A percentile compares a stretch with the other conserved stretches of the same genome.
Conservation (phyloP, 2,329 filamentous ascomycete species). For the Nakataea oryzae region DNA sequence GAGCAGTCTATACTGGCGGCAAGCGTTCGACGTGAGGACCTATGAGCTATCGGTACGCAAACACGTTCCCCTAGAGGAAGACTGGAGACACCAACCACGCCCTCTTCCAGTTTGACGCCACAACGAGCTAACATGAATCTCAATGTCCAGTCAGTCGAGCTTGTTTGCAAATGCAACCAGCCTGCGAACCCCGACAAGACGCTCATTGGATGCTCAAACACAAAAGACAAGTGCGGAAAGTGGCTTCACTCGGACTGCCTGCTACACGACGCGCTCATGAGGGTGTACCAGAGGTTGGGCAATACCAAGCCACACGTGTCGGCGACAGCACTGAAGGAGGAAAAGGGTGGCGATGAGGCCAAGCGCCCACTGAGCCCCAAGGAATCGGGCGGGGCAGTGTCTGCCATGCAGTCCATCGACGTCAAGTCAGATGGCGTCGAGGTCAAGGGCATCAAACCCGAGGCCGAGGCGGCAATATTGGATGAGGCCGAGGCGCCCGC, state of each 20-base stretch:
- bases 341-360: conserved; percentile 27
- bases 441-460: conserved; percentile 17
- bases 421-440: conserved; percentile 36
- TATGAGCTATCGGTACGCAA: conserved; percentile 46
- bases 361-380: conserved; percentile 39
- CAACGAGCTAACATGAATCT: background rate
- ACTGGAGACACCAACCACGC: too few species aligned
- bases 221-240: conserved; percentile 37
- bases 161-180: conserved; percentile 46
- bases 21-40: conserved; percentile 48
- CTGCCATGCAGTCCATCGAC: conserved; percentile 38
- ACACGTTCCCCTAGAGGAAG: background rate
- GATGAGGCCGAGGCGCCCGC: conserved; percentile 11
- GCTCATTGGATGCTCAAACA: conserved; percentile 42
- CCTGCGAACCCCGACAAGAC: conserved; percentile 53
- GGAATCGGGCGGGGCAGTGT: conserved; percentile 37
- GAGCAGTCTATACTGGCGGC: conserved; percentile 51
- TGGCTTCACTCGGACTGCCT: conserved; percentile 58
- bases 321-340: conserved; percentile 25
- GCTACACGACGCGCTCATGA: conserved; percentile 40
- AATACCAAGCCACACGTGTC: conserved; percentile 35
- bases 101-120: background rate
- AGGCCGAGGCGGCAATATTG: conserved; percentile 17
- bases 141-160: conserved; percentile 34
- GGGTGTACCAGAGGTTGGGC: conserved; percentile 38